Percentiles rank a stretch among this genome's conserved stretches.
phyloP scores from a whole-genome alignment of 2,329 filamentous ascomycete species.

The Juglanconis sp. region DNA sequence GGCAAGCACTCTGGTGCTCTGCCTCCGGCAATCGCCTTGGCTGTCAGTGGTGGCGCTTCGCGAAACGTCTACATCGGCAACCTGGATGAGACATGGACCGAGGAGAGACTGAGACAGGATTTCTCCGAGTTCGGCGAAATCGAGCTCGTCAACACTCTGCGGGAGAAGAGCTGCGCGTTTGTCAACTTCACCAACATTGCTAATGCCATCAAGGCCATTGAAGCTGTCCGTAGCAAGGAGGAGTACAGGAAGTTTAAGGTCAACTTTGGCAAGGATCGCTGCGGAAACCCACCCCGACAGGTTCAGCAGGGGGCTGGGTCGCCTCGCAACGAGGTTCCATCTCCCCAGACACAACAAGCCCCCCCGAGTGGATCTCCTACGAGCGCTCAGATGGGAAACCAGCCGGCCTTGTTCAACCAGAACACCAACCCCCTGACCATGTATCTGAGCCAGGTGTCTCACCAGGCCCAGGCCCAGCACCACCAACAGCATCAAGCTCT shows the following conservation, averaged over 20 bases:
- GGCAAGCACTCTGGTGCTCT: constrained; percentile 97
- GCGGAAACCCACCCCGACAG: constrained; percentile 92
- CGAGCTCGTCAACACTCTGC: constrained; percentile 90
- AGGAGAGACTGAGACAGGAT: constrained; percentile 92
- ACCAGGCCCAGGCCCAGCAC: constrained; percentile 65
- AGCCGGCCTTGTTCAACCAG: constrained; percentile 74
- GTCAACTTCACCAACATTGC: constrained; percentile 99
- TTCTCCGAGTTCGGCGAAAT: constrained; percentile 98
- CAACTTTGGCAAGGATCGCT: constrained; percentile 98
- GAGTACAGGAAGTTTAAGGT: constrained; percentile 99
- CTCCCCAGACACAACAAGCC: constrained; percentile 57
- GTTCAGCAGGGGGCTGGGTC: constrained; percentile 65
- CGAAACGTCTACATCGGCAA: constrained; percentile 98
- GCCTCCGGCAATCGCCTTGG: constrained; percentile 90
- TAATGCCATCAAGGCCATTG: constrained; percentile 98
- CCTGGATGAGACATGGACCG: constrained; percentile 93
- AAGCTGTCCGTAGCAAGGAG: constrained; percentile 88
- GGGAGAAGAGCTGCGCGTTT: constrained; percentile 98
- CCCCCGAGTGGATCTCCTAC: constrained; percentile 57
- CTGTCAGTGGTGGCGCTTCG: constrained; percentile 95
- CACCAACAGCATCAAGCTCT: constrained; percentile 70
- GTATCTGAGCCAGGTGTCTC: constrained; percentile 82
- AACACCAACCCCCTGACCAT: constrained; percentile 87
- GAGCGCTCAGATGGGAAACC: constrained; percentile 55
- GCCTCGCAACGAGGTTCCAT: constrained; percentile 60